phyloP scores from a whole-genome alignment of 1,139 yeast species.

The Suhomyces taliae region DNA sequence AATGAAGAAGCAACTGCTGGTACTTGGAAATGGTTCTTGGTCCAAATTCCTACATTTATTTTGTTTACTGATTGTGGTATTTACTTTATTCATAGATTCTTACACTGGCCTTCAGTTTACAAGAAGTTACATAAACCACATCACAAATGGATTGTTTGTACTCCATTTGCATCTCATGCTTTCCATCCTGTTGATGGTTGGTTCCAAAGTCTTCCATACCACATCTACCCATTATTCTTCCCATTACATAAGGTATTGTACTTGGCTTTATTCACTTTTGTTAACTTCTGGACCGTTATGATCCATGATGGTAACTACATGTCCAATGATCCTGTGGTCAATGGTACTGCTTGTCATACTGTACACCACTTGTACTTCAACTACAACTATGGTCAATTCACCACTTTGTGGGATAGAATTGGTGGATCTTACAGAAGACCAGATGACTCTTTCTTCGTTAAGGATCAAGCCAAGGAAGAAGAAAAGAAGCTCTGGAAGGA shows the following conservation, averaged over 20 bases:
- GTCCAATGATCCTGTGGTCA: slow-evolving; percentile 89
- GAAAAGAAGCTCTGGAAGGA: slow-evolving; percentile 66
- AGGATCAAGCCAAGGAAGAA: slow-evolving; percentile 42
- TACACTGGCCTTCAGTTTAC: slow-evolving; percentile 90
- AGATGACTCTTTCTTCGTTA: slow-evolving; percentile 79
- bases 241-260: slow-evolving; percentile 89
- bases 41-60: slow-evolving; percentile 75
- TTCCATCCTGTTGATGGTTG: slow-evolving; percentile 98
- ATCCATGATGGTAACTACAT: slow-evolving; percentile 96
- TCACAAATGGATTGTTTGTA: slow-evolving; percentile 98
- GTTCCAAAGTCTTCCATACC: slow-evolving; percentile 90
- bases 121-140: slow-evolving; percentile 94
- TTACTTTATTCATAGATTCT: slow-evolving; percentile 85
- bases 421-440: slow-evolving; percentile 94
- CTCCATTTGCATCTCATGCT: slow-evolving; percentile 98
- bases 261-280: slow-evolving; percentile 78
- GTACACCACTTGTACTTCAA: slow-evolving; percentile 95
- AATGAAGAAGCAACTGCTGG: slow-evolving; percentile 60
- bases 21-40: slow-evolving; percentile 63
- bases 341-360: slow-evolving; percentile 98
- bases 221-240: slow-evolving; percentile 83
- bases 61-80: slow-evolving; percentile 93
- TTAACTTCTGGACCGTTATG: slow-evolving; percentile 97
- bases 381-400: slow-evolving; percentile 97
- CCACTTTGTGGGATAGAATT: slow-evolving; percentile 95